phyloP scores from a whole-genome alignment of 1,139 yeast species.

The Lodderomyces jiufengensis region DNA sequence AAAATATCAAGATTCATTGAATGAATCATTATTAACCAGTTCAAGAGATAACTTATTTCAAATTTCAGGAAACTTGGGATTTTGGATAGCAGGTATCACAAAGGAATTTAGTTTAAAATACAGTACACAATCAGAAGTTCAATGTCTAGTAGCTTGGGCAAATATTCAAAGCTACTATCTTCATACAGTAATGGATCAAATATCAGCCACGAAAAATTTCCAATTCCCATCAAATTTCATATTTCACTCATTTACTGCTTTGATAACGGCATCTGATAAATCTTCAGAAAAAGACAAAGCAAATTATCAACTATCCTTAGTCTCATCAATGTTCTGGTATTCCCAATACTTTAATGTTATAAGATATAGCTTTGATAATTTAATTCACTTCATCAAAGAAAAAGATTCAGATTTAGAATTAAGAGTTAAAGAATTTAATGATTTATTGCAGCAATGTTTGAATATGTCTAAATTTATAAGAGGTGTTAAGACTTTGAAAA shows the following conservation, averaged over 20 bases:
- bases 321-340: slow-evolving; percentile 29
- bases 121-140: slow-evolving; percentile 25
- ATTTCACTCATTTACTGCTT: slow-evolving; percentile 38
- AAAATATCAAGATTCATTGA: slow-evolving; percentile 18
- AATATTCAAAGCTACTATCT: slow-evolving; percentile 40
- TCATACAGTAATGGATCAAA: slow-evolving; percentile 39
- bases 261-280: slow-evolving; percentile 14
- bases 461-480: slow-evolving; percentile 20
- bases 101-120: slow-evolving; percentile 25
- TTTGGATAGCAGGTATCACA: slow-evolving; percentile 34
- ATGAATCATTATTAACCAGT: slow-evolving; percentile 16
- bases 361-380: slow-evolving; percentile 25
- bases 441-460: slow-evolving; percentile 29
- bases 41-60: slow-evolving; percentile 7
- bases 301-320: slow-evolving; percentile 10
- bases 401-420: slow-evolving; percentile 6
- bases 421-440: slow-evolving; percentile 25
- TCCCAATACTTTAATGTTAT: slow-evolving; percentile 36
- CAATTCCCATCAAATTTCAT: slow-evolving; percentile 43
- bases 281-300: slow-evolving; percentile 5
- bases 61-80: slow-evolving; percentile 29
- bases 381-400: slow-evolving; percentile 10
- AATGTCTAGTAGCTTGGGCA: slow-evolving; percentile 30
- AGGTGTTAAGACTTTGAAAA: slow-evolving; percentile 4
- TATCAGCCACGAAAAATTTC: slow-evolving; percentile 34